Evolutionary conservation across 345 rosid genomes (phyloP).

Genomic region (Brassica napus): DNA sequence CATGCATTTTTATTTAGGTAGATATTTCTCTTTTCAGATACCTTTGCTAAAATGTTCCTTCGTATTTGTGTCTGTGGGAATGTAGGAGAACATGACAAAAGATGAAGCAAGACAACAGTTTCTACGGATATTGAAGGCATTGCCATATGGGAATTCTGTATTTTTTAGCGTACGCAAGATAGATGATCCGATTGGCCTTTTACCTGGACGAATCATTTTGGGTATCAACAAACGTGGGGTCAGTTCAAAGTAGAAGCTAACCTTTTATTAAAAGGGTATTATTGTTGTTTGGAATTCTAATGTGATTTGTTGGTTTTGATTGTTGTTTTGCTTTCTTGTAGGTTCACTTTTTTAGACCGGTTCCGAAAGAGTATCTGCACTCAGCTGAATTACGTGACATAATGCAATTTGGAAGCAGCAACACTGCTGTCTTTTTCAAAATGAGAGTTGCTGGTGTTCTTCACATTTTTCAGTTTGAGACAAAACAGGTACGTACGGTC

Average conservation of each 20-base stretch:
- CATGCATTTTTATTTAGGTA: slow-evolving; percentile 1
- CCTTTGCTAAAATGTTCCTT: neutral
- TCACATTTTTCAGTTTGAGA: slow-evolving; percentile 95
- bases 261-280: neutral
- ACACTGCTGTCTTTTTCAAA: slow-evolving; percentile 94
- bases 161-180: slow-evolving; percentile 93
- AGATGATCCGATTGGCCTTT: slow-evolving; percentile 97
- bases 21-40: neutral
- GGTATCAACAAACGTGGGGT: slow-evolving; percentile 99
- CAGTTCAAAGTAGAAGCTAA: slow-evolving; percentile 35
- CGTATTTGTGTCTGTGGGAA: slow-evolving; percentile 11
- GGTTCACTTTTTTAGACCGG: slow-evolving; percentile 98
- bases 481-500: slow-evolving; percentile 71
- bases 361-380: slow-evolving; percentile 94
- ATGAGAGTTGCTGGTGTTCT: slow-evolving; percentile 99
- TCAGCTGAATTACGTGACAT: slow-evolving; percentile 96
- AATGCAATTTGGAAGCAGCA: slow-evolving; percentile 99
- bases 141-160: slow-evolving; percentile 93
- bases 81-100: slow-evolving; percentile 84
- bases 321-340: slow-evolving; percentile 10
- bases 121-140: slow-evolving; percentile 70
- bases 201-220: slow-evolving; percentile 87
- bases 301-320: slow-evolving; percentile 12
- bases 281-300: neutral
- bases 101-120: slow-evolving; percentile 97